Evolutionary conservation across 192 early-diverging fungal genomes (phyloP), one percentile per base, ranked within the genome.

Genomic region (Lobosporangium transversale): DNA sequence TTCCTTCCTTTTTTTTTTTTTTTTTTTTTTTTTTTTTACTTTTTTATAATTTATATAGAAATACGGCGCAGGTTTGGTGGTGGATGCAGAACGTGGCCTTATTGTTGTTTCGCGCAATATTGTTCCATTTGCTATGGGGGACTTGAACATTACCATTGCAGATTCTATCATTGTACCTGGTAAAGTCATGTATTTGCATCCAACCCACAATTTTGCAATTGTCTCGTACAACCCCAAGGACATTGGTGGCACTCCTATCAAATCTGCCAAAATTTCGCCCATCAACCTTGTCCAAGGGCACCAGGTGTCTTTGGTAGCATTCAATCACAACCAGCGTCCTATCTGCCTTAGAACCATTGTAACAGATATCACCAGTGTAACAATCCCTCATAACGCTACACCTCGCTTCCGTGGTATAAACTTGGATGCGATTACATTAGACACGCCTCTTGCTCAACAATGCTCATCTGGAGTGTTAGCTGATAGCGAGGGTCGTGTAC

Each of bases 131-230:
- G 82, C 82, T 31, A 84, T 95, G 81, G 91, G 94, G 52, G 92
- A 95, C 54, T 64, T 95, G 26, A 79, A 81, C 14, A 74, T 98
- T n/a, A 93, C 90, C 1, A 87, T 98, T 82, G 93, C 91, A 14
- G 92, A 94, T 60, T 90, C 91, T 8, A 87, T 94, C 21, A 88
- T 92, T 32, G 88, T 98, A 45, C 95, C 94, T 21, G 96, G 87
- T 40, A 90, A 88, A 60, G 85, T 95, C 37, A 60, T 79, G 40
- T 95, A 92, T 66, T 54, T 93, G 42, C 96, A 98, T 51, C 96
- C 96, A n/a, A 92, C 89, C 0, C 91, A 94, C 68, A 97, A 94
- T 80, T 90, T 95, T 76, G 89, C 92, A 6, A 85, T 98, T 48
- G 65, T 96, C 10, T 84, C 86, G 44, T 98, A 94, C 78, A 91